Conservation (phyloP, 2,329 filamentous ascomycete genomes). For the Dichotomopilus funicola region DNA sequence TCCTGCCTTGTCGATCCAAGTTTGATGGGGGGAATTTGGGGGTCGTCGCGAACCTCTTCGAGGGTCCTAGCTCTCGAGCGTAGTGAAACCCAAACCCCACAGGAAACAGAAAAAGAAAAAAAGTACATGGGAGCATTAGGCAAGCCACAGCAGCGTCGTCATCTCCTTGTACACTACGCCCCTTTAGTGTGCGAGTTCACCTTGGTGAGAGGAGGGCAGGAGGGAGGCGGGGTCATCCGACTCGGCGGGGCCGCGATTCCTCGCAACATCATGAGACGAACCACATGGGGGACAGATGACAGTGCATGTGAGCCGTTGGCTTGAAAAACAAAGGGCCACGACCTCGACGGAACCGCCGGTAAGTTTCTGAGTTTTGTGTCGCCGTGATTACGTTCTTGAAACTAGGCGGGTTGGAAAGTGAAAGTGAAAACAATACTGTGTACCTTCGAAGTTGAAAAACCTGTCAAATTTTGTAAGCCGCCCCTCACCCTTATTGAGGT, state of each 20-base stretch:
- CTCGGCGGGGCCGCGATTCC: neutral
- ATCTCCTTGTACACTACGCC: neutral
- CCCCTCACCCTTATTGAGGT: too few relatives aligned
- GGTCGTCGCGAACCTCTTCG: neutral
- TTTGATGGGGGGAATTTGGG: neutral
- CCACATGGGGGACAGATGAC: neutral
- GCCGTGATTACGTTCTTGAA: too few relatives aligned
- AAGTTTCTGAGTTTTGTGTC: too few relatives aligned
- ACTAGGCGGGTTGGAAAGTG: too few relatives aligned
- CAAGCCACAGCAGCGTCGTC: neutral
- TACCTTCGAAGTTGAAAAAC: neutral
- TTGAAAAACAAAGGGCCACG: neutral
- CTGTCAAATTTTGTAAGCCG: neutral
- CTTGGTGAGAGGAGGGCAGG: slow-evolving; percentile 7
- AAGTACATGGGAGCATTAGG: too few relatives aligned
- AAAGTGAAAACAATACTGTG: neutral
- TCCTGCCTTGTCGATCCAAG: slow-evolving; percentile 14
- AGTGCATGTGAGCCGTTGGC: neutral
- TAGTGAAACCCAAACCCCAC: neutral
- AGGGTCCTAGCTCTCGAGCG: neutral
- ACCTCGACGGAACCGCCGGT: neutral
- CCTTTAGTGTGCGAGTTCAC: neutral
- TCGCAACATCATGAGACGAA: neutral
- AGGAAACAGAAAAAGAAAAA: neutral
- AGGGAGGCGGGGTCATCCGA: slow-evolving; percentile 8